These are phyloP conservation scores for Phytophthora kernoviae DNA, from an alignment of 352 stramenopile species.

Conservation along the genomic window DNA sequence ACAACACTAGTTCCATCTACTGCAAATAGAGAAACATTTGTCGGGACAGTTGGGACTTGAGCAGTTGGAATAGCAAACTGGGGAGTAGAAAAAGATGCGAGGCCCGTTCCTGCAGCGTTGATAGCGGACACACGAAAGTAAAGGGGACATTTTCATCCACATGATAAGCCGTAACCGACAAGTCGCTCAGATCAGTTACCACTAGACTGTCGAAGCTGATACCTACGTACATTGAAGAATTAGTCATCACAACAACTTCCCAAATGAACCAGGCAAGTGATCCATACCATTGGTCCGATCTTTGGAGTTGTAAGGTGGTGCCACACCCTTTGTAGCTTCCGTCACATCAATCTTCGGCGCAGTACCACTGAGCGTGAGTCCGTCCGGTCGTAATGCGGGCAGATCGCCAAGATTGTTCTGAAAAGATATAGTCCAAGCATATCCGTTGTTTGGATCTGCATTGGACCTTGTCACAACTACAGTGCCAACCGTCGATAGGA, in stretches of 20 bases:
- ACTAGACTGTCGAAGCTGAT: conserved; percentile 88
- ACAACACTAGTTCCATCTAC: conserved; percentile 90
- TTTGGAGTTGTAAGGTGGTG: conserved; percentile 93
- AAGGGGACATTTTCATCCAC: conserved; percentile 95
- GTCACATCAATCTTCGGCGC: conserved; percentile 79
- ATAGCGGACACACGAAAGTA: conserved; percentile 93
- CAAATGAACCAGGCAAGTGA: background rate
- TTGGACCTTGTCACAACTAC: conserved; percentile 88
- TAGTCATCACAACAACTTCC: conserved; percentile 2
- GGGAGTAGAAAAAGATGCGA: conserved; percentile 69
- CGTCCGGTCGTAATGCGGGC: conserved; percentile 74
- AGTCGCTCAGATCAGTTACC: conserved; percentile 87
- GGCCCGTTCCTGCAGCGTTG: conserved; percentile 86
- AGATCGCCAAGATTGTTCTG: conserved; percentile 91
- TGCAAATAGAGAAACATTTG: conserved; percentile 76
- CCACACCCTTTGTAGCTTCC: conserved; percentile 72
- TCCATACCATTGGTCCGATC: conserved; percentile 70
- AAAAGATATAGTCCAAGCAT: conserved; percentile 94
- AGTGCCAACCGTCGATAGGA: conserved; percentile 86
- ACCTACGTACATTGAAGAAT: conserved; percentile 24
- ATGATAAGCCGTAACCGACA: conserved; percentile 79
- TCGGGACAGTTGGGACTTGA: conserved; percentile 68
- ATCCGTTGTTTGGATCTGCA: conserved; percentile 92
- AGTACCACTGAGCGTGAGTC: conserved; percentile 89
- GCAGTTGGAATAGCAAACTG: conserved; percentile 88